phyloP scores from a whole-genome alignment of 306 rosid species.

The Delonix regia region DNA sequence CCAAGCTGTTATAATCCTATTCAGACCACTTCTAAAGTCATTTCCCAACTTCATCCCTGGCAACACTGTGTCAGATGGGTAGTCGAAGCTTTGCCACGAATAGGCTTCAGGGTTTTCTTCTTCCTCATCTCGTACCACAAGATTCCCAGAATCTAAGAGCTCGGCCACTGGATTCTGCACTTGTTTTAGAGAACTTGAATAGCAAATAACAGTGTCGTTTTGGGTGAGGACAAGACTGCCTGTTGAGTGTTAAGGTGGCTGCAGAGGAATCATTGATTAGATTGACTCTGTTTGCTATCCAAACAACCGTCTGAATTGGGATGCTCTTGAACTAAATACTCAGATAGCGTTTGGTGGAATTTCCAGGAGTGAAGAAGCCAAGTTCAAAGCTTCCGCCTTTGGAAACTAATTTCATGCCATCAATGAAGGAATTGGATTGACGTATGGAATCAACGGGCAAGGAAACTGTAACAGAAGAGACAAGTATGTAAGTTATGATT shows the following conservation, averaged over 20 bases:
- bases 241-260: not conserved
- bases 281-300: conserved; percentile 55
- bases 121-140: conserved; percentile 30
- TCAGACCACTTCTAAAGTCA: conserved; percentile 36
- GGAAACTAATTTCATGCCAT: conserved; percentile 39
- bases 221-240: conserved; percentile 31
- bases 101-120: not conserved
- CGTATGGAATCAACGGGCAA: conserved; percentile 28
- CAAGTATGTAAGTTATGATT: not conserved
- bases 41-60: conserved; percentile 51
- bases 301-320: conserved; percentile 35
- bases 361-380: conserved; percentile 56
- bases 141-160: conserved; percentile 38
- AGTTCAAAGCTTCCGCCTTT: conserved; percentile 39
- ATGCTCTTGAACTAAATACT: conserved; percentile 51
- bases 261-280: conserved; percentile 34
- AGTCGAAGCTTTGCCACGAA: conserved; percentile 53
- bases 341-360: conserved; percentile 37
- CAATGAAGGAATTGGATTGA: conserved; percentile 26
- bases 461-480: not conserved
- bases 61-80: conserved; percentile 56
- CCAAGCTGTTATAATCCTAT: conserved; percentile 43
- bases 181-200: not conserved
- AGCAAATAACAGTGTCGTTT: conserved; percentile 25
- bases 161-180: conserved; percentile 20